Evolutionary conservation across 257 asterid species (phyloP), one percentile per base, ranked within the genome.

Genomic region (Jacaranda mimosifolia): DNA sequence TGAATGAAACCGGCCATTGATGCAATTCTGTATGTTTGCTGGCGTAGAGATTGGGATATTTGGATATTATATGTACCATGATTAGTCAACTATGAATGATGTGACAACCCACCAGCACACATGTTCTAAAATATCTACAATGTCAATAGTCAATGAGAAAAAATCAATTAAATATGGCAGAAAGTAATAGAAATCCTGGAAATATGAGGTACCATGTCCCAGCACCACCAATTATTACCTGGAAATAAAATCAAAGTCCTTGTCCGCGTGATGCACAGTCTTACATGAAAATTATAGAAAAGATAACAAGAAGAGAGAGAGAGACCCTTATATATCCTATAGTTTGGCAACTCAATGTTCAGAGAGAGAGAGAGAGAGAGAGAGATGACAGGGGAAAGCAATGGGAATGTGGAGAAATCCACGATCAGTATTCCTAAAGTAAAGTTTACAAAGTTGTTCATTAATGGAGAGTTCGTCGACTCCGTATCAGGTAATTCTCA

Each of bases 391-490:
- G 87, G 81, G n/a, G 68, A 69, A 48, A 82, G 38, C 70, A 86
- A 83, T 12, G 85, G 87, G 3, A 39, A 73, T 15, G 40, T 2
- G 68, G 82, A 79, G 73, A 63, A 62, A 10, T 6, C 72, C 3
- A 36, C 3, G 4, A 14, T 67, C 8, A 67, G 35, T 7, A 76
- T 83, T 62, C 90, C 90, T 51, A 19, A 79, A 39, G 68, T 86
- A 4, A 86, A 83, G 82, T 86, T 84, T 32, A 86, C 90, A 9
- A 84, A 86, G 83, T 80, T 86, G 5, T 86, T 86, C 80, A 86
- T 86, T 66, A 86, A 86, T 64, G 90, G 90, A 79, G 82, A 81
- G 7, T 91, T 91, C 78, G 76, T 84, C 12, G 85, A 87, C 80
- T 89, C 94, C 48, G 17, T 78, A 11, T 89, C 97, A 83, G 97